These are phyloP conservation scores for Candida mattraensis DNA, from an alignment of 805 yeast genomes.

Conservation along the genomic window DNA sequence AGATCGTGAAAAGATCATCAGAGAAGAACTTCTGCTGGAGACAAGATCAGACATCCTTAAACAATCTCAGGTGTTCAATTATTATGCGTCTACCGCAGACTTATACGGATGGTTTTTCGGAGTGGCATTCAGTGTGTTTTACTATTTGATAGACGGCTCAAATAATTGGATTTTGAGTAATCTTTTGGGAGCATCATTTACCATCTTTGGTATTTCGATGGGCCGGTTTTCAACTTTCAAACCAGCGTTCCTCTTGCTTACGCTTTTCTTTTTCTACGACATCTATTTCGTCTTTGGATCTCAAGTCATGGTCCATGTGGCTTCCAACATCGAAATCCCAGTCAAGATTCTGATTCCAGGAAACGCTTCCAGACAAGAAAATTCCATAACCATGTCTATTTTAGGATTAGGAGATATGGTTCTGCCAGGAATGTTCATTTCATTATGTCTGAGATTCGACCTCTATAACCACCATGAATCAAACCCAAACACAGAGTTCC, in stretches of 20 bases:
- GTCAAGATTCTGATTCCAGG: slow-evolving; percentile 47
- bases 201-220: slow-evolving; percentile 42
- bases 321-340: slow-evolving; percentile 55
- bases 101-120: slow-evolving; percentile 26
- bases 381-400: slow-evolving; percentile 33
- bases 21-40: slow-evolving; percentile 26
- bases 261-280: slow-evolving; percentile 59
- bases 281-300: slow-evolving; percentile 67
- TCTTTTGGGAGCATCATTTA: slow-evolving; percentile 40
- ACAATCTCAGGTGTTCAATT: slow-evolving; percentile 36
- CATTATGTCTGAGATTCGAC: slow-evolving; percentile 58
- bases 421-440: slow-evolving; percentile 54
- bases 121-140: slow-evolving; percentile 7
- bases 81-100: slow-evolving; percentile 35
- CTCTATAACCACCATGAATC: slow-evolving; percentile 38
- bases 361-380: slow-evolving; percentile 21
- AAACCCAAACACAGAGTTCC: slow-evolving; percentile 36
- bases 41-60: slow-evolving; percentile 24
- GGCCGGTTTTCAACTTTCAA: slow-evolving; percentile 44
- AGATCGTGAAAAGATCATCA: slow-evolving; percentile 31
- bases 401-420: slow-evolving; percentile 70
- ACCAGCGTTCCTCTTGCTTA: slow-evolving; percentile 45
- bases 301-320: slow-evolving; percentile 62
- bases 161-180: slow-evolving; percentile 50
- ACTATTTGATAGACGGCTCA: slow-evolving; percentile 24